Evolutionary conservation across 352 stramenopile species (phyloP), one percentile per base, ranked within the genome.

Genomic region (Globisporangium nodosum): DNA sequence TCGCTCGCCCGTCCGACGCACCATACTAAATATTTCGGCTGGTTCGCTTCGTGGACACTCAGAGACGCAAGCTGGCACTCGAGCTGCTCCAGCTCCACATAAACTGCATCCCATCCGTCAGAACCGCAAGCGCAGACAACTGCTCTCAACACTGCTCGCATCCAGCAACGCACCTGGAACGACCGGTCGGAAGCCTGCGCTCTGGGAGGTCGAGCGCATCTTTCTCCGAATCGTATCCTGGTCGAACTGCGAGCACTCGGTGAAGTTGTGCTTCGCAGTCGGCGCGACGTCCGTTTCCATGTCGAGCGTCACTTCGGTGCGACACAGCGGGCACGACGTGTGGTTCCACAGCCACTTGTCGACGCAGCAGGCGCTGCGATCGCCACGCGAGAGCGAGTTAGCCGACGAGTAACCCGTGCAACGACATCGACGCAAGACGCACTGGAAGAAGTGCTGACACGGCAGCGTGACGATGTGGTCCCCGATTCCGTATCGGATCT

Each of bases 391-490:
- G 39, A 39, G 39, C 3, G 33, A 56, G 46, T 45, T 1, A 35
- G 40, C 35, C 0, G 37, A 21, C 40, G 5, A 31, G 11, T 13
- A 52, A 39, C 0, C 18, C 35, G 31, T 52, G 16, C 24, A 13
- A 6, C 4, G 27, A 6, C 13, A 9, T 12, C 16, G 8, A 54
- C 15, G 21, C 27, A 42, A 18, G 15, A 15, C 15, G 55, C 77
- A 94, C 82, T 94, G 85, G 70, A 94, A 94, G 54, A 92, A 94
- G 49, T 94, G 85, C 50, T 94, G 76, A 35, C 85, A 94, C 3
- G 82, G 81, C 21, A 94, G 63, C 42, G 82, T 92, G 31, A 89
- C 79, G 48, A 94, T 92, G 52, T 92, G 81, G 58, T 92, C 84
- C 3, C 85, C 82, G 52, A 94, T 92, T 21, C 78, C 82, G 64